A percentile compares a stretch with the other conserved stretches of the same genome.
Conservation (phyloP, 2,329 filamentous ascomycete genomes). For the Fonsecaea pugnacius region DNA sequence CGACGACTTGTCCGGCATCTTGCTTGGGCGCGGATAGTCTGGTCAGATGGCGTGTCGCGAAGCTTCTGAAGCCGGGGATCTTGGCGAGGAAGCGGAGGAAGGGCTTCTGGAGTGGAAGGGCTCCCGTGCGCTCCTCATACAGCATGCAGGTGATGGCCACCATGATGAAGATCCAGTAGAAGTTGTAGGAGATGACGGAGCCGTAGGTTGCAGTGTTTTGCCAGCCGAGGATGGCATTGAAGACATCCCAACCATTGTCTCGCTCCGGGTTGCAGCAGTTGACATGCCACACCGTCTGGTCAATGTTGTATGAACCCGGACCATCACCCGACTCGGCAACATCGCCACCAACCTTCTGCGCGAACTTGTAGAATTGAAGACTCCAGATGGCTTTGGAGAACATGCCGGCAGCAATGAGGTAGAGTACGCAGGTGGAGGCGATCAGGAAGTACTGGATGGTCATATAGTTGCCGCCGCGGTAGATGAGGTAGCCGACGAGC, state of each 20-base stretch:
- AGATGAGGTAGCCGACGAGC: slow-evolving; percentile 73
- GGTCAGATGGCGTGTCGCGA: slow-evolving; percentile 31
- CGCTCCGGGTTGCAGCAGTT: slow-evolving; percentile 79
- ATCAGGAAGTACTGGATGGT: slow-evolving; percentile 77
- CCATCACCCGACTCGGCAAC: slow-evolving; percentile 67
- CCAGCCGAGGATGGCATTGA: slow-evolving; percentile 86
- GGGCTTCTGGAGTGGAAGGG: slow-evolving; percentile 32
- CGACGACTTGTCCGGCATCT: slow-evolving; percentile 11
- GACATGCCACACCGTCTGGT: slow-evolving; percentile 78
- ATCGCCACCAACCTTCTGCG: slow-evolving; percentile 59
- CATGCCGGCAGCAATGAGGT: slow-evolving; percentile 80
- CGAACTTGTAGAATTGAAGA: slow-evolving; percentile 72
- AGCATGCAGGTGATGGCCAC: slow-evolving; percentile 66
- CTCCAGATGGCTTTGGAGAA: slow-evolving; percentile 80
- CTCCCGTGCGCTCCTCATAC: slow-evolving; percentile 61
- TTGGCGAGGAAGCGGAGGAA: slow-evolving; percentile 32
- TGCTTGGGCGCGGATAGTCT: not conserved
- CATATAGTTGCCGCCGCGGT: slow-evolving; percentile 70
- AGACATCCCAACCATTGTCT: slow-evolving; percentile 81
- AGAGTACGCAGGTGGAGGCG: slow-evolving; percentile 77
- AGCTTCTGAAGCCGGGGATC: slow-evolving; percentile 36
- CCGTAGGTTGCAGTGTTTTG: slow-evolving; percentile 86
- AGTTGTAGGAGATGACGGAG: slow-evolving; percentile 82
- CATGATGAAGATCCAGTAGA: slow-evolving; percentile 81
- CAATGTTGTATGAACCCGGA: slow-evolving; percentile 78